Evolutionary conservation across 805 yeast species (phyloP).

Genomic region (Candida insectalens): DNA sequence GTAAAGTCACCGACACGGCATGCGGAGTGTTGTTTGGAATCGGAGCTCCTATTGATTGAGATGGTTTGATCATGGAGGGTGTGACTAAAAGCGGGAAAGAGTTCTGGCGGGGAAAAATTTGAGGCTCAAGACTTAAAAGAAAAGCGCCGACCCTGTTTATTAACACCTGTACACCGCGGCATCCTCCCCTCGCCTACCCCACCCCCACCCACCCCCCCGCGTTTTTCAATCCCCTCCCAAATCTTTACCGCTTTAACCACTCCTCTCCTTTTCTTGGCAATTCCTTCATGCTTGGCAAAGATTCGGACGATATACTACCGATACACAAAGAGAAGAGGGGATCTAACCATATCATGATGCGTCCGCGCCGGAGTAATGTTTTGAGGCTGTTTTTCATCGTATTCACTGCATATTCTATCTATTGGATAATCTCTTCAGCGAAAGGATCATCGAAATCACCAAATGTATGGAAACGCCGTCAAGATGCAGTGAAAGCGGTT

Average conservation of each 20-base stretch:
- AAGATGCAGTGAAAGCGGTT: slow-evolving; percentile 51
- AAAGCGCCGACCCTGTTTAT: background rate
- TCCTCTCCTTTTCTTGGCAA: too few relatives aligned
- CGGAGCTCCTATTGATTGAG: slow-evolving; percentile 60
- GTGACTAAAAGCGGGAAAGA: background rate
- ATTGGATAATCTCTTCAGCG: slow-evolving; percentile 1
- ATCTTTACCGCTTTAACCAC: too few relatives aligned
- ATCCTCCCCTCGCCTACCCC: background rate
- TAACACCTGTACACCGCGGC: background rate
- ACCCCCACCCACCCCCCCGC: background rate
- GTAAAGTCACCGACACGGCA: slow-evolving; percentile 90
- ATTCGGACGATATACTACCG: too few relatives aligned
- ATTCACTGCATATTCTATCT: slow-evolving; percentile 24
- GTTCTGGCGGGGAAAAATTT: background rate
- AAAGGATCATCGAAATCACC: slow-evolving; percentile 3
- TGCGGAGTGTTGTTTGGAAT: slow-evolving; percentile 87
- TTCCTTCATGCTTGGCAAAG: too few relatives aligned
- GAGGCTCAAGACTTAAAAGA: background rate
- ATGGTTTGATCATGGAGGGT: slow-evolving; percentile 7
- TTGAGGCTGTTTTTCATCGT: slow-evolving; percentile 35
- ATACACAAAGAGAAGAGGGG: too few relatives aligned
- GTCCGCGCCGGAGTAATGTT: too few relatives aligned
- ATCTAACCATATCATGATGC: too few relatives aligned
- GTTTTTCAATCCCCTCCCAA: too few relatives aligned
- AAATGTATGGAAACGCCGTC: slow-evolving; percentile 37